Evolutionary conservation across 1,284 basidiomycete species (phyloP).

Genomic region (Phellinidium pouzarii): DNA sequence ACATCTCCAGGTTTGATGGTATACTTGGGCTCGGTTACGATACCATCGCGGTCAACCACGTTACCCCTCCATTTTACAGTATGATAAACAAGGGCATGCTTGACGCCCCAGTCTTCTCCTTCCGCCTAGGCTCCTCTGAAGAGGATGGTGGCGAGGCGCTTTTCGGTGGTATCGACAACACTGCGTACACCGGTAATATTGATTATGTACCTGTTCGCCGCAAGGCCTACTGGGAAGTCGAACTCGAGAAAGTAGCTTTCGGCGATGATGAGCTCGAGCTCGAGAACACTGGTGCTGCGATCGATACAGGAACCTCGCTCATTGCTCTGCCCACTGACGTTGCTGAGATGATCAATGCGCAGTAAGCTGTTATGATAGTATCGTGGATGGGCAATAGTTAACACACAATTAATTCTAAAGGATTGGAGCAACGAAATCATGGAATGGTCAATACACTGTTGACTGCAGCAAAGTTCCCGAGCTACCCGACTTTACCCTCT

Average conservation of each 20-base stretch:
- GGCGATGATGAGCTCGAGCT: conserved; percentile 83
- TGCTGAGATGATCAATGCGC: conserved; percentile 96
- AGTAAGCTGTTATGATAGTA: conserved; percentile 37
- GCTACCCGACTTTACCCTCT: conserved; percentile 86
- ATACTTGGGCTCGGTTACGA: conserved; percentile 95
- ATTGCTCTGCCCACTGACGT: conserved; percentile 92
- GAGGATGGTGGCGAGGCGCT: conserved; percentile 88
- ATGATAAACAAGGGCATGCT: conserved; percentile 85
- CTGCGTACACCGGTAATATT: conserved; percentile 79
- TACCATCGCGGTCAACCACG: conserved; percentile 93
- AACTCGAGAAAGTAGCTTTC: conserved; percentile 80
- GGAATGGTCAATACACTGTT: conserved; percentile 93
- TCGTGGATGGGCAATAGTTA: conserved; percentile 16
- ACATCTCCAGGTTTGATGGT: conserved; percentile 74
- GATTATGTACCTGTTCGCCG: conserved; percentile 88
- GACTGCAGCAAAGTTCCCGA: conserved; percentile 81
- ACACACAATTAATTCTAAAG: conserved; percentile 20
- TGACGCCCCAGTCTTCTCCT: conserved; percentile 87
- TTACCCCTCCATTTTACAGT: conserved; percentile 92
- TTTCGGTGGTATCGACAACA: conserved; percentile 87
- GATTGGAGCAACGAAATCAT: conserved; percentile 87
- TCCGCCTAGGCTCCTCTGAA: conserved; percentile 87
- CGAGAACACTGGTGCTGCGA: conserved; percentile 90
- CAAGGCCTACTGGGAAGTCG: conserved; percentile 99
- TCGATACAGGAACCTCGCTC: conserved; percentile 92